phyloP scores from a whole-genome alignment of 768 basidiomycete species.

The Tulasnella sp. region DNA sequence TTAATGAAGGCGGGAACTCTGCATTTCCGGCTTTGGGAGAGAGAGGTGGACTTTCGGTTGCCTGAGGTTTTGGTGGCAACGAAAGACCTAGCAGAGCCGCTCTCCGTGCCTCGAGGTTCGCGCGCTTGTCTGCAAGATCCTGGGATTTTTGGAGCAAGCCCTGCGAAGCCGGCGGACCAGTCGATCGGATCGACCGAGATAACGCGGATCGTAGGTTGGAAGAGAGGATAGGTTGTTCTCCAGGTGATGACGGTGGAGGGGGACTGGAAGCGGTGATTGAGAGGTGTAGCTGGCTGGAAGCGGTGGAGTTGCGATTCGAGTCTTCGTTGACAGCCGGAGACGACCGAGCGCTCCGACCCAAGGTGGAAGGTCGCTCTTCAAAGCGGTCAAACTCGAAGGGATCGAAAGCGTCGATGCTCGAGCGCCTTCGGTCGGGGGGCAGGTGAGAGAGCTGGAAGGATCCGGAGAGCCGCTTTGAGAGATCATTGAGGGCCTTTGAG shows the following conservation, averaged over 20 bases:
- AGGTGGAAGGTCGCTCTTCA: neutral
- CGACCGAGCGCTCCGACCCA: conserved; percentile 3
- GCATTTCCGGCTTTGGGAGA: neutral
- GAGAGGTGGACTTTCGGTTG: neutral
- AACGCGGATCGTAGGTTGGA: neutral
- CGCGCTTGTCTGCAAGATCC: conserved; percentile 24
- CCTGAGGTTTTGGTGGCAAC: conserved; percentile 1
- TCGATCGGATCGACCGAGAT: conserved; percentile 6
- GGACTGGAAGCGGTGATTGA: neutral
- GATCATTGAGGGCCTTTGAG: conserved; percentile 21
- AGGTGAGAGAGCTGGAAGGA: neutral
- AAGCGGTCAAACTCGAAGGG: conserved; percentile 28
- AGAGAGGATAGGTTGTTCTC: neutral
- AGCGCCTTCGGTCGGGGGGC: neutral
- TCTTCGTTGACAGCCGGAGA: neutral
- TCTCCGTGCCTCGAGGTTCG: conserved; percentile 25
- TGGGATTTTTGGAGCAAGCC: conserved; percentile 7
- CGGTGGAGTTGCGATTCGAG: neutral
- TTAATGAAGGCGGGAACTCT: conserved; percentile 5
- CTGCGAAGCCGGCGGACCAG: conserved; percentile 9
- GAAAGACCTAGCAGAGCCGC: conserved; percentile 19
- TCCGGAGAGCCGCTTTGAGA: conserved; percentile 20
- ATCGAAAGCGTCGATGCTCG: neutral
- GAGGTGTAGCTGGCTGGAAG: neutral
- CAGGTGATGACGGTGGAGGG: neutral